Base-by-base conservation (phyloP, 148 eudicot species). In the Rhododendron molle region DNA sequence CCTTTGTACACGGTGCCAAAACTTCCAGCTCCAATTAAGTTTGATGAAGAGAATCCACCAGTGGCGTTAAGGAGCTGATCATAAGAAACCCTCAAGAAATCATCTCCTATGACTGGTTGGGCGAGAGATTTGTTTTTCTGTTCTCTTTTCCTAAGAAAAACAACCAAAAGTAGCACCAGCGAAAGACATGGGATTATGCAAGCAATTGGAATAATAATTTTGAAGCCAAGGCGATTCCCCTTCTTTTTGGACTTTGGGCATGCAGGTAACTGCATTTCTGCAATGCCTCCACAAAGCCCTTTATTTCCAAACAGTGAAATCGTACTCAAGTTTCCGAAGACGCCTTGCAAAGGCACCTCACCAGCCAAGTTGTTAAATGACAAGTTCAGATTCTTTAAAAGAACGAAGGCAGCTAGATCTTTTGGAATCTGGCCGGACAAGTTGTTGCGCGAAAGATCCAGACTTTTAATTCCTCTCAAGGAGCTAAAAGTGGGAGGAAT, bases 251-350 rank as follows among this genome's bases (percentile, higher is more conserved):
- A 38, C 10, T 5, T 40, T n/a, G 54, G 60, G 38, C 85, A 83
- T 12, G 40, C 23, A 43, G 76, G 58, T 23, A 83, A 83, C 30
- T 11, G 84, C 18, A 82, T 0, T 62, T 58, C 74, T 40, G 7
- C 30, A 30, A 40, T 40, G 10, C 78, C 85, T 28, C 85, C 85
- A 26, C 85, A 83, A 43, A 83, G 43, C 60, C 47, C 47, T n/a
- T 3, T 40, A 20, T 83, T 83, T 69, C 54, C 85, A 49, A 26
- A 16, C 28, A 83, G 40, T 67, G 85, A 28, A 83, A 32, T 32
- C 20, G 1, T 8, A 26, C 43, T 47, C 32, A 38, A 21, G 79
- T 72, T 83, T 67, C 34, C 14, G 0, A 83, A 83, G 85, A 83
- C 28, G 46, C 79, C 79, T 7, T 43, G 8, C 0, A n/a, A 67